Base-by-base conservation (phyloP, 139 green algal species). In the Haematococcus lacustris region DNA sequence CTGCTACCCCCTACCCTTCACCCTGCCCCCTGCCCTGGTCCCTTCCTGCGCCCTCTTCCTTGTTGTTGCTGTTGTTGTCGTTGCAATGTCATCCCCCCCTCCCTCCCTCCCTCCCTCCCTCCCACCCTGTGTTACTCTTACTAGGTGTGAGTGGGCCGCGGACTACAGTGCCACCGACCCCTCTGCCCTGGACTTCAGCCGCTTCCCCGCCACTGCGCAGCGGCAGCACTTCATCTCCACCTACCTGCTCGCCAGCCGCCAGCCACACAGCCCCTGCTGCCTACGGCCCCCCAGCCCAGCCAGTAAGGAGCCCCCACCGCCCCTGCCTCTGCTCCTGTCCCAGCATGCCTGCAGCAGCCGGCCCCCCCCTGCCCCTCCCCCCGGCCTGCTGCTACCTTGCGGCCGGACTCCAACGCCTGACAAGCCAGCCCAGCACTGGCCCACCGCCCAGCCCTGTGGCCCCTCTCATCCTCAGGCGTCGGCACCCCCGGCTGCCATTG, bases 141-240 rank as follows among this genome's bases (percentile, higher is more conserved):
- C 13, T 57, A 63, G 34, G 30, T 76, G 82, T 61, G 88, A 93
- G 75, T 92, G 82, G 73, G 84, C 79, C 1, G 82, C 78, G 23
- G 75, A 93, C 67, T 92, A 92, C 66, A 74, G 87, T 76, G 77
- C 71, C 2, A 61, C 73, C 17, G 38, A 71, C 1, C 75, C 83
- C 0, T 69, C 78, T 32, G 32, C 77, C 17, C 70, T 92, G 33
- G 73, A 93, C 34, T 88, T 78, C 35, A 40, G 3, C 21, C 70
- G 68, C 39, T 63, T 92, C 3, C 87, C 87, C 9, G 73, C 33
- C n/a, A 7, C 75, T n/a, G 68, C 71, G 25, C 64, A 87, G 76
- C 78, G 78, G 68, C 32, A n/a, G 23, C 59, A 43, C 1, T 88
- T 87, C 68, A 67, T 88, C 1, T 51, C 65, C 1, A 75, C 66